phyloP scores from a whole-genome alignment of 345 rosid species.

The Clausena lansium region DNA sequence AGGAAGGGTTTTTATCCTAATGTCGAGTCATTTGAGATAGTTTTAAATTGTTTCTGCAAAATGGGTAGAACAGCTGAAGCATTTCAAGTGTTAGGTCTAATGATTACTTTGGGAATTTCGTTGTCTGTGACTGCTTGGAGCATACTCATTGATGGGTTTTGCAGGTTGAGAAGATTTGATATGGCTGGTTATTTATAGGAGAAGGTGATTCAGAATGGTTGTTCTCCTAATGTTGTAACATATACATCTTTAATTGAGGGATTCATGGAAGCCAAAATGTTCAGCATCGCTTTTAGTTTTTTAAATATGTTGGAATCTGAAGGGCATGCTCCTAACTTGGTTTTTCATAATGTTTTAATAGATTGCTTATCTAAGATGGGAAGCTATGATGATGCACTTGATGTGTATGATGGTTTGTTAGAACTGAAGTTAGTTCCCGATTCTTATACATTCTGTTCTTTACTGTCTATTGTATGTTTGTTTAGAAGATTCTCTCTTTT shows the following conservation, averaged over 20 bases:
- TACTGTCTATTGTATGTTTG: constrained; percentile 39
- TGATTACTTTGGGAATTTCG: constrained; percentile 47
- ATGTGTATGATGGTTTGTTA: constrained; percentile 38
- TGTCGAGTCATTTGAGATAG: constrained; percentile 45
- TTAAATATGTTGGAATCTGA: constrained; percentile 35
- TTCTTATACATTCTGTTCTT: constrained; percentile 59
- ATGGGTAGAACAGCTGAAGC: constrained; percentile 37
- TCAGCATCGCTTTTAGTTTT: constrained; percentile 37
- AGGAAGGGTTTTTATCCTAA: constrained; percentile 58
- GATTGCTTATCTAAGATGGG: constrained; percentile 53
- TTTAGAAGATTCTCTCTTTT: constrained; percentile 39
- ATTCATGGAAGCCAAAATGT: constrained; percentile 48
- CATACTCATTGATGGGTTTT: constrained; percentile 48
- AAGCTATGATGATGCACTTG: constrained; percentile 52
- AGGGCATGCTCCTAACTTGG: constrained; percentile 55
- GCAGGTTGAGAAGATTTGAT: constrained; percentile 34
- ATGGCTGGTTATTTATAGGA: constrained; percentile 45
- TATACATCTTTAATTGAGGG: constrained; percentile 65
- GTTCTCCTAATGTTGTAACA: constrained; percentile 58
- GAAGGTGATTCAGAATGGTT: constrained; percentile 55
- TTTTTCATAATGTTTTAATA: constrained; percentile 63
- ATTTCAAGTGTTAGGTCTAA: constrained; percentile 50
- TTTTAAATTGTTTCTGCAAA: constrained; percentile 50
- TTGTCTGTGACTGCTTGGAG: constrained; percentile 55
- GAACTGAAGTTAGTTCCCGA: constrained; percentile 51